Base-by-base conservation (phyloP, 2,329 filamentous ascomycete species). In the Dactylellina leptospora region DNA sequence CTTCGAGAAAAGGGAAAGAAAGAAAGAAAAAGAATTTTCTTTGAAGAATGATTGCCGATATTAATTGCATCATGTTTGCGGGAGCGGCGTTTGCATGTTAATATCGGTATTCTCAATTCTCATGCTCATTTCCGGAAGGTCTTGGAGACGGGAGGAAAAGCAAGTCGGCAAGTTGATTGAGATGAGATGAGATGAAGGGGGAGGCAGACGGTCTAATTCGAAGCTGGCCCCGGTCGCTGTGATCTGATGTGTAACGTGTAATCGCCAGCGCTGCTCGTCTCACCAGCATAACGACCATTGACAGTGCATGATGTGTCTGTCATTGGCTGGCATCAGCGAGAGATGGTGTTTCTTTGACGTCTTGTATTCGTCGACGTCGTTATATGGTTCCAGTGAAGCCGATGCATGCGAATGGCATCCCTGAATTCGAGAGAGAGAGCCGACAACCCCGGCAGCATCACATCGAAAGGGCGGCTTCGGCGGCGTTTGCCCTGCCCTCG, bases 101-200 rank as follows among this genome's bases (percentile, higher is more conserved):
- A 42, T 55, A 27, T 55, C 33, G 51, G 51, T 13, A 40, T 58
- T 58, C 54, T 58, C 54, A 47, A 47, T 58, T 45, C 18, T 58
- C 54, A 58, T 40, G 40, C 28, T 58, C 54, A 58, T 45, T 58
- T 68, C 54, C 54, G 62, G 62, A 59, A 68, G 62, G 62, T 68
- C 44, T 27, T 53, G 53, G 54, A 66, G 51, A 36, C 25, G 27
- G 38, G 33, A 40, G 40, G 33, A 58, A 58, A 47, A 30, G 33
- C 11, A 40, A 53, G 13, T 22, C 25, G 30, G 23, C 11, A 30
- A 36, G 5, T 30, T 28, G 53, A 27, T 13, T n/a, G 61, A 20
- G 62, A 68, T 53, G 62, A 68, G 62, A 68, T 51, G 53, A 68
- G 54, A 68, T 60, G 53, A 53, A 59, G 30, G 42, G 40, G 16